Conservation (phyloP, 331 rosid genomes). For the Acacia pycnantha region DNA sequence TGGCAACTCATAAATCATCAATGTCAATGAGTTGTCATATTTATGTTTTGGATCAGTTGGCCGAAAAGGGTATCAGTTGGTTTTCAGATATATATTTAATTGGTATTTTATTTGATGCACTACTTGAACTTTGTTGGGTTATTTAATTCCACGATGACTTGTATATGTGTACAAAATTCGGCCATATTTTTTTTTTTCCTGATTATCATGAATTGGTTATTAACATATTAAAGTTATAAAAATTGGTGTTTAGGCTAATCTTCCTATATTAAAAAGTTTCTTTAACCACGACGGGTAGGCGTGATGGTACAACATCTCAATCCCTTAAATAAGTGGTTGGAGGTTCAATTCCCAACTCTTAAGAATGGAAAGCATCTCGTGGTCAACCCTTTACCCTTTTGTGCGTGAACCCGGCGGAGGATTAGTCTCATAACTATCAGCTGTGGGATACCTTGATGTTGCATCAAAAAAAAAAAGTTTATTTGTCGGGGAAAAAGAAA, state of each 20-base stretch:
- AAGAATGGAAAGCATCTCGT: too few species aligned
- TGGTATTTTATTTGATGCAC: neutral
- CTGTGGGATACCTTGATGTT: too few species aligned
- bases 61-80: neutral
- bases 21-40: neutral
- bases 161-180: neutral
- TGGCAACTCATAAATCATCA: neutral
- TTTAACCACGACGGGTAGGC: too few species aligned
- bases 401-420: too few species aligned
- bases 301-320: too few species aligned
- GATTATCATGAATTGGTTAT: neutral
- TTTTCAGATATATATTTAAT: neutral
- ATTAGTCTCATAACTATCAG: too few species aligned
- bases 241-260: neutral
- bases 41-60: neutral
- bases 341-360: too few species aligned
- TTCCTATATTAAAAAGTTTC: neutral
- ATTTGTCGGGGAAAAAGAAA: neutral
- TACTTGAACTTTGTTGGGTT: neutral
- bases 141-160: neutral
- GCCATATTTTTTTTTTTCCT: neutral
- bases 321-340: too few species aligned
- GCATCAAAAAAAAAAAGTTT: too few species aligned
- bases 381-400: too few species aligned
- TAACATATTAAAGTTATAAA: too few species aligned